phyloP scores from a whole-genome alignment of 192 early-diverging fungal genomes.

The Coemansia biformis region DNA sequence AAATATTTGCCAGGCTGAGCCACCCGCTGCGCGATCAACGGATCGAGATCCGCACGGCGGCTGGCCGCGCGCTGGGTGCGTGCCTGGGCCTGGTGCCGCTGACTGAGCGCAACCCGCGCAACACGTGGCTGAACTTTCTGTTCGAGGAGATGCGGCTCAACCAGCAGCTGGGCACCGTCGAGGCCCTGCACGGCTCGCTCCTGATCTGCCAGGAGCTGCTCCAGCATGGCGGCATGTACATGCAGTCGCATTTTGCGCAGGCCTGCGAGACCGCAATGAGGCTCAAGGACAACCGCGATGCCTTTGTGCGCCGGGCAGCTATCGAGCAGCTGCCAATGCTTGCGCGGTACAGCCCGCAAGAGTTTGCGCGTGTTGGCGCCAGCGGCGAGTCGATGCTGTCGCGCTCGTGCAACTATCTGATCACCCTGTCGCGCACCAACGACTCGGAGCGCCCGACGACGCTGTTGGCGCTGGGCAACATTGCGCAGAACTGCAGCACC shows the following conservation, averaged over 20 bases:
- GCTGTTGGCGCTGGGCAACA: conserved; percentile 78
- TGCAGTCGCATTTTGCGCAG: conserved; percentile 70
- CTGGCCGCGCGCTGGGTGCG: conserved; percentile 75
- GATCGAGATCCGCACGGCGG: conserved; percentile 60
- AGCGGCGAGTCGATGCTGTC: conserved; percentile 60
- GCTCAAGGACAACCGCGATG: conserved; percentile 73
- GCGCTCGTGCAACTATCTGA: conserved; percentile 69
- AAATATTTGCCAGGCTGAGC: conserved; percentile 84
- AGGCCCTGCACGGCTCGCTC: conserved; percentile 81
- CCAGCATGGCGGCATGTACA: conserved; percentile 77
- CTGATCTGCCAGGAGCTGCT: conserved; percentile 77
- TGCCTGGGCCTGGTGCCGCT: conserved; percentile 79
- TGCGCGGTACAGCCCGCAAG: conserved; percentile 69
- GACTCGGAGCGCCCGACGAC: conserved; percentile 50
- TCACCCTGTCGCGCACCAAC: conserved; percentile 66
- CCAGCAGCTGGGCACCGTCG: conserved; percentile 63
- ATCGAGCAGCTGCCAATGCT: conserved; percentile 78
- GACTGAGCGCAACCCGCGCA: conserved; percentile 63
- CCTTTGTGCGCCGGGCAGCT: conserved; percentile 73
- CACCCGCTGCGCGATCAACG: conserved; percentile 73
- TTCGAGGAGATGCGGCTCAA: conserved; percentile 77
- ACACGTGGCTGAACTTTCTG: conserved; percentile 71
- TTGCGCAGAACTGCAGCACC: conserved; percentile 72
- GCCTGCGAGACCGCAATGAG: conserved; percentile 71
- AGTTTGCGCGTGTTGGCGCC: conserved; percentile 51